Conservation (phyloP, 371 early-diverging fungal genomes). For the Mucor racemosus region DNA sequence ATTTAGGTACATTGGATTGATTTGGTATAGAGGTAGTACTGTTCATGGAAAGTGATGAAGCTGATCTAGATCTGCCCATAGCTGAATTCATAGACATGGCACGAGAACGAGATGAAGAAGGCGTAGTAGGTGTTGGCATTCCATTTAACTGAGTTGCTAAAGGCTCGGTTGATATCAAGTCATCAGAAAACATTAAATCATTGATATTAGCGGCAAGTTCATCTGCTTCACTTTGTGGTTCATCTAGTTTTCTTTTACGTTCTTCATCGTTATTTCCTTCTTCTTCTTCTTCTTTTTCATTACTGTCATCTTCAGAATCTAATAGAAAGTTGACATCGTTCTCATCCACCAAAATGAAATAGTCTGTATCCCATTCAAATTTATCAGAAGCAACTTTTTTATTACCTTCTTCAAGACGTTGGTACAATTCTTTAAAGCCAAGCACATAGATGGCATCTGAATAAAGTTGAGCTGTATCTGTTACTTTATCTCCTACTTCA, state of each 20-base stretch:
- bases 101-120: constrained; percentile 37
- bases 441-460: constrained; percentile 57
- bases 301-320: constrained; percentile 10
- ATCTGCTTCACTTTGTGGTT: constrained; percentile 21
- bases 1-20: constrained; percentile 26
- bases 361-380: constrained; percentile 70
- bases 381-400: constrained; percentile 40
- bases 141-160: background rate
- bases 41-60: constrained; percentile 37
- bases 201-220: constrained; percentile 12
- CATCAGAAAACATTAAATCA: constrained; percentile 41
- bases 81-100: constrained; percentile 24
- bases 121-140: constrained; percentile 34
- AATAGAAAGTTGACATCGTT: constrained; percentile 69
- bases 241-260: background rate
- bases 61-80: constrained; percentile 43
- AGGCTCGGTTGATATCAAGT: constrained; percentile 3
- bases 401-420: constrained; percentile 48
- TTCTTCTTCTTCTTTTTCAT: constrained; percentile 8
- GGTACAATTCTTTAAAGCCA: constrained; percentile 60
- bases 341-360: constrained; percentile 65
- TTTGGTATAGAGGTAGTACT: constrained; percentile 37
- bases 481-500: constrained; percentile 49
- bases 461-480: constrained; percentile 56
- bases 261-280: background rate